Base-by-base conservation (phyloP, 768 basidiomycete species). In the Boletus pseudo-olivaceus region DNA sequence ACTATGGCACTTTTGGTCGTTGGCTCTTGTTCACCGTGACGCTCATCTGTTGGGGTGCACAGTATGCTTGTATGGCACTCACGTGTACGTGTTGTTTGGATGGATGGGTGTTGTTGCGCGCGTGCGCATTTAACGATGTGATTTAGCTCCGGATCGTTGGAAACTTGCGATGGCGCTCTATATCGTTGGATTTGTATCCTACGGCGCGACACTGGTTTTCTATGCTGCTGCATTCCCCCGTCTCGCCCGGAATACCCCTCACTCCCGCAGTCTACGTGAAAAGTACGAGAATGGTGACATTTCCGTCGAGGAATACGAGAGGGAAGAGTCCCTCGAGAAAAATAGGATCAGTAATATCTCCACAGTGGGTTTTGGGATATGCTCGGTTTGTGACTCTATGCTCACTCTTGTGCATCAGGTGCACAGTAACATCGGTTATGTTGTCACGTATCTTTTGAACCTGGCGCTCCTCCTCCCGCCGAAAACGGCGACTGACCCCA, bases 261-360 rank as follows among this genome's bases (percentile, higher is more conserved):
- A 80, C 58, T 74, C 88, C 5, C 79, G 83, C 14, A 67, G 67
- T 2, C 69, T 90, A 4, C 73, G 76, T 34, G 78, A 78, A 46
- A 79, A 75, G 59, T 83, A 79, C 51, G 83, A 85, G 46, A 74
- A 73, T 0, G 85, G 86, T 0, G 80, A 85, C 54, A 82, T 85
- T 11, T 61, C 74, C 0, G 69, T 72, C 14, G 85, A 85, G 50
- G 84, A 79, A 57, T 90, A 87, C 58, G 90, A 91, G 62, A 64
- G 58, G 17, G 88, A 88, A 62, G 88, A 91, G 62, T 87, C 85
- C 32, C 62, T 92, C 41, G 88, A 92, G 72, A 90, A 90, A 78
- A 93, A 90, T 56, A 73, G 84, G 57, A 87, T 93, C 54, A 89
- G 90, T 63, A 92, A 90, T 61, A 88, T 91, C 58, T 88, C 85